Percentiles rank a stretch among this genome's conserved stretches.
phyloP scores from a whole-genome alignment of 2,329 filamentous ascomycete genomes.

The Fusarium agapanthi region DNA sequence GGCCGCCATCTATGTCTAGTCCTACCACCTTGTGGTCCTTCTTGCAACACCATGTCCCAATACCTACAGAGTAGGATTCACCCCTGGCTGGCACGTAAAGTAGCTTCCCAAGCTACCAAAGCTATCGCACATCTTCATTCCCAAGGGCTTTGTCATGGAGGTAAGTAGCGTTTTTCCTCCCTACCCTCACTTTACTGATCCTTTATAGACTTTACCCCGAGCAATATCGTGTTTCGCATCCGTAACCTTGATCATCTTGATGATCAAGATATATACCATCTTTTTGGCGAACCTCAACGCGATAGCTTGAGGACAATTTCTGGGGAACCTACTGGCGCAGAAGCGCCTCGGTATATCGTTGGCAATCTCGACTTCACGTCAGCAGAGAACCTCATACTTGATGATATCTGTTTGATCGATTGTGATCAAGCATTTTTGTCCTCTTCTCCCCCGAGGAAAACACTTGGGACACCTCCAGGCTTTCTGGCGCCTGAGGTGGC shows the following conservation, averaged over 20 bases:
- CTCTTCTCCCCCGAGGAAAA: neutral
- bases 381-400: neutral
- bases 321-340: neutral
- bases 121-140: neutral
- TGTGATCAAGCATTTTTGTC: neutral
- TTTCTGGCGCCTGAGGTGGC: neutral
- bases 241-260: neutral
- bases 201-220: neutral
- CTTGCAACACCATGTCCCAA: neutral
- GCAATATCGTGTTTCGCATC: neutral
- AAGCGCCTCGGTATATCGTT: neutral
- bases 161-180: neutral
- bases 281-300: neutral
- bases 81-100: neutral
- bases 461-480: neutral
- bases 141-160: neutral
- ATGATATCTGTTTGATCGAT: neutral
- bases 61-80: neutral
- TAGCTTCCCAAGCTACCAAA: neutral
- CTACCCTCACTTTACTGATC: neutral
- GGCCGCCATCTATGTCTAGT: constrained; percentile 4
- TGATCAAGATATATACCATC: neutral
- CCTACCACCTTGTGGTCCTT: neutral
- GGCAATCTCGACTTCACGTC: neutral
- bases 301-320: neutral